Evolutionary conservation across 179 eudicot genomes (phyloP).

Genomic region (Spergularia azorica): DNA sequence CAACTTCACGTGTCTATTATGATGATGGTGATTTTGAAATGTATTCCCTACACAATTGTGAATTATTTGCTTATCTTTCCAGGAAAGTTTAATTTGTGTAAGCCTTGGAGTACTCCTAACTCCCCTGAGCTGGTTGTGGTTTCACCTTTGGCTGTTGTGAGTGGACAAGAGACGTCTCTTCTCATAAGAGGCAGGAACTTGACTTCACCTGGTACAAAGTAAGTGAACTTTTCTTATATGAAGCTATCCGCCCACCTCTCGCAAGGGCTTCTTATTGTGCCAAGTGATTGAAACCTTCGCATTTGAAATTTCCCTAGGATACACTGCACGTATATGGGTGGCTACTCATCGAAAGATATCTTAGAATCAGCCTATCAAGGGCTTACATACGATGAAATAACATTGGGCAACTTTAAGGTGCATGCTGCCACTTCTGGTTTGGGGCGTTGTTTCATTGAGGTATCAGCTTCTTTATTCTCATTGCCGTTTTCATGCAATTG

Average conservation of each 20-base stretch:
- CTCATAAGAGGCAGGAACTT: constrained; percentile 59
- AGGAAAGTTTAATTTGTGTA: constrained; percentile 65
- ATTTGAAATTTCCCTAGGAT: constrained; percentile 42
- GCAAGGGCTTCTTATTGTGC: not conserved
- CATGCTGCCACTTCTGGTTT: constrained; percentile 37
- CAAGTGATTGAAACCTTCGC: not conserved
- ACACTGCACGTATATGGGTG: constrained; percentile 51
- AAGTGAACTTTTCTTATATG: constrained; percentile 23
- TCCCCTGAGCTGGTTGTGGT: constrained; percentile 63
- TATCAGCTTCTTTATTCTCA: constrained; percentile 26
- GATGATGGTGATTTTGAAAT: not conserved
- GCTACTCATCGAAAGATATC: constrained; percentile 40
- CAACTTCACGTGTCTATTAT: not conserved
- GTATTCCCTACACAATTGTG: not conserved
- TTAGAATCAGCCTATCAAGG: constrained; percentile 34
- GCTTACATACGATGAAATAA: constrained; percentile 41
- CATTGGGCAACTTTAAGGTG: constrained; percentile 44
- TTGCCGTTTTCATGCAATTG: not conserved
- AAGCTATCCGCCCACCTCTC: not conserved
- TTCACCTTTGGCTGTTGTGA: constrained; percentile 83
- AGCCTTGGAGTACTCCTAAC: constrained; percentile 54
- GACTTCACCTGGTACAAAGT: constrained; percentile 67
- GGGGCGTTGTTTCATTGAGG: constrained; percentile 88
- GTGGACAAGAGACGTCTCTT: constrained; percentile 65
- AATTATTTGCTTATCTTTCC: constrained; percentile 20